A percentile compares a stretch with the other conserved stretches of the same genome.
These are phyloP conservation scores for Scytalidium lignicola DNA, from an alignment of 2,329 filamentous ascomycete genomes.

Conservation along the genomic window DNA sequence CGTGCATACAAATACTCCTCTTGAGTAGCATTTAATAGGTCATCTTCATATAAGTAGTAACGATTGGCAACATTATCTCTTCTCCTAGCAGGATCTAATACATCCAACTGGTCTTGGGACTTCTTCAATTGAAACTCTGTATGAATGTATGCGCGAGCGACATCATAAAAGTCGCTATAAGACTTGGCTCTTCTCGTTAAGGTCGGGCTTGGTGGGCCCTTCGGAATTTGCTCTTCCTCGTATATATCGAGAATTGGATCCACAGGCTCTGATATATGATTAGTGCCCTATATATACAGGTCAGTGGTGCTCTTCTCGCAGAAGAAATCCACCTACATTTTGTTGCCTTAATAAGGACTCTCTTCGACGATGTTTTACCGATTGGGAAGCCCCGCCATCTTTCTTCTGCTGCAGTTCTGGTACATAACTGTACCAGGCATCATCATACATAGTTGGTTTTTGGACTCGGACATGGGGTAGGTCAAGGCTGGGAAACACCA, in stretches of 20 bases:
- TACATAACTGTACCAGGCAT: slow-evolving; percentile 78
- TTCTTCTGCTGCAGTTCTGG: slow-evolving; percentile 53
- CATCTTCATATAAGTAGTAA: slow-evolving; percentile 56
- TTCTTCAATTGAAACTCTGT: slow-evolving; percentile 38
- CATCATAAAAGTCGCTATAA: slow-evolving; percentile 71
- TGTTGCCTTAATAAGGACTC: slow-evolving; percentile 65
- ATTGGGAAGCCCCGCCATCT: slow-evolving; percentile 37
- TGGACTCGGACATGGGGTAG: background rate
- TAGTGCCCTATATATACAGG: slow-evolving; percentile 43
- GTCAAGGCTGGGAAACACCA: background rate
- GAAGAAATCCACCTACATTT: slow-evolving; percentile 44
- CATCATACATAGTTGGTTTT: slow-evolving; percentile 63
- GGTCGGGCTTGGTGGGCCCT: slow-evolving; percentile 61
- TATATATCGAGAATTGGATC: slow-evolving; percentile 53
- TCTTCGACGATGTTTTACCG: slow-evolving; percentile 56
- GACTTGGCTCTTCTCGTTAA: slow-evolving; percentile 65
- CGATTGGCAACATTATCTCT: slow-evolving; percentile 53
- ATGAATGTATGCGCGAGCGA: slow-evolving; percentile 50
- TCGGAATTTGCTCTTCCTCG: slow-evolving; percentile 50
- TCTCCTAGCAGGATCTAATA: slow-evolving; percentile 32
- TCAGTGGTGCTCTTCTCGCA: slow-evolving; percentile 14
- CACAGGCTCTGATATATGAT: slow-evolving; percentile 45
- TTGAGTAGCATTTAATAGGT: slow-evolving; percentile 75
- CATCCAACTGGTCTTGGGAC: slow-evolving; percentile 15
- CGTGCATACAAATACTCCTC: slow-evolving; percentile 70